These are phyloP conservation scores for Planoprotostelium fungivorum DNA, from an alignment of 78 protist species.

Conservation along the genomic window DNA sequence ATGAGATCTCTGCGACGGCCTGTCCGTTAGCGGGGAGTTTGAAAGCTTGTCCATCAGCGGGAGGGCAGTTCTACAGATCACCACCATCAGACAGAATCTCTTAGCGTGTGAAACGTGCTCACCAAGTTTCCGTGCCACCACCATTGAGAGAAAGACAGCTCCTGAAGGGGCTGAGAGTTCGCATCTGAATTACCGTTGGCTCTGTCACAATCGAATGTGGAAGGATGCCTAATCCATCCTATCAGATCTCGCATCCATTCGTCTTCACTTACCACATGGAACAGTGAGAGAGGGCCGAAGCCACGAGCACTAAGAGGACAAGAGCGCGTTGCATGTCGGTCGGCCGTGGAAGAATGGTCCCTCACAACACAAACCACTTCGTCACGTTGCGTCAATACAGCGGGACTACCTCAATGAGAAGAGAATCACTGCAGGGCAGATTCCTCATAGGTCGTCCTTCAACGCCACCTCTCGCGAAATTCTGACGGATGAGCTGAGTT, in stretches of 20 bases:
- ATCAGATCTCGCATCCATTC: background rate
- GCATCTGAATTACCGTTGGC: background rate
- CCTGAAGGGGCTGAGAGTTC: background rate
- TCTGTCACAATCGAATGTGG: background rate
- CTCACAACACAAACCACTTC: no score
- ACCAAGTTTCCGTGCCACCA: background rate
- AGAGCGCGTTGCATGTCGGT: no score
- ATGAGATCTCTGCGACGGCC: background rate
- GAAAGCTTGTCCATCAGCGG: background rate
- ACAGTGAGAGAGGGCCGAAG: background rate
- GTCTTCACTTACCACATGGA: background rate
- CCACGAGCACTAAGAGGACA: background rate
- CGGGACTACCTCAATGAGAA: no score
- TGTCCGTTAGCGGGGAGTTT: background rate
- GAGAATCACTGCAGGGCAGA: no score
- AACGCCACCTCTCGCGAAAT: no score
- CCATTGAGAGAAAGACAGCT: background rate
- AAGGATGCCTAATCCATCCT: slow-evolving; percentile 1
- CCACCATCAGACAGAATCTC: no score
- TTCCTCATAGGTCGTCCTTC: no score
- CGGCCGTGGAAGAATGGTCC: no score
- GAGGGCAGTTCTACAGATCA: no score
- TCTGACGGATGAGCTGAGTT: no score
- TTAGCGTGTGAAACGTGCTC: no score
- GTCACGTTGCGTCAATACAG: no score